phyloP scores from a whole-genome alignment of 2,329 filamentous ascomycete genomes.

The Seiridium unicorne region DNA sequence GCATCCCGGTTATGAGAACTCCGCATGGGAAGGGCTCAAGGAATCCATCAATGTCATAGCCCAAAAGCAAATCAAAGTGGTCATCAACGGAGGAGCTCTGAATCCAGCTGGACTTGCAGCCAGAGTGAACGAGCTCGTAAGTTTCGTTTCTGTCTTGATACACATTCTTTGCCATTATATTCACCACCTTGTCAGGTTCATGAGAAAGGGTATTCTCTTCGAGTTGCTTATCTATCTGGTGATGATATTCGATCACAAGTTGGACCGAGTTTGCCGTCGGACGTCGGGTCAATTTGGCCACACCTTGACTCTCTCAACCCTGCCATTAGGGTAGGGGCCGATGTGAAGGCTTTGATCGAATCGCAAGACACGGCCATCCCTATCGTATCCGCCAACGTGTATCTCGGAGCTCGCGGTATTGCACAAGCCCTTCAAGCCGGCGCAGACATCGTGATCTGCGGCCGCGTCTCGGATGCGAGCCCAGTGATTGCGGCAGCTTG shows the following conservation, averaged over 20 bases:
- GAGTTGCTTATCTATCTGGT: constrained; percentile 41
- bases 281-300: not conserved
- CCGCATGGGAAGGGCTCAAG: constrained; percentile 20
- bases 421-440: constrained; percentile 10
- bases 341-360: not conserved
- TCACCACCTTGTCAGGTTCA: not conserved
- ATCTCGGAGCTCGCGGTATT: not conserved
- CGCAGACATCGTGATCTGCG: constrained; percentile 19
- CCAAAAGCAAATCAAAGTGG: constrained; percentile 44
- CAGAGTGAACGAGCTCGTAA: not conserved
- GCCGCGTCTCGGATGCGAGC: constrained; percentile 17
- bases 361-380: not conserved
- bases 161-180: too few relatives aligned
- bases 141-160: not conserved
- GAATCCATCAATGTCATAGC: constrained; percentile 7
- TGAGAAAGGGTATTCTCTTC: constrained; percentile 20
- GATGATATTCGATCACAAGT: constrained; percentile 33
- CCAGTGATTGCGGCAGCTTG: constrained; percentile 15
- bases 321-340: not conserved
- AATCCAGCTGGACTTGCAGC: constrained; percentile 46
- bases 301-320: constrained; percentile 1
- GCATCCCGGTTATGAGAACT: constrained; percentile 20
- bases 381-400: not conserved
- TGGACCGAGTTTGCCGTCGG: not conserved
- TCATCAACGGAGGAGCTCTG: constrained; percentile 51